Base-by-base conservation (phyloP, 768 basidiomycete species). In the Erythrobasidium yunnanense region DNA sequence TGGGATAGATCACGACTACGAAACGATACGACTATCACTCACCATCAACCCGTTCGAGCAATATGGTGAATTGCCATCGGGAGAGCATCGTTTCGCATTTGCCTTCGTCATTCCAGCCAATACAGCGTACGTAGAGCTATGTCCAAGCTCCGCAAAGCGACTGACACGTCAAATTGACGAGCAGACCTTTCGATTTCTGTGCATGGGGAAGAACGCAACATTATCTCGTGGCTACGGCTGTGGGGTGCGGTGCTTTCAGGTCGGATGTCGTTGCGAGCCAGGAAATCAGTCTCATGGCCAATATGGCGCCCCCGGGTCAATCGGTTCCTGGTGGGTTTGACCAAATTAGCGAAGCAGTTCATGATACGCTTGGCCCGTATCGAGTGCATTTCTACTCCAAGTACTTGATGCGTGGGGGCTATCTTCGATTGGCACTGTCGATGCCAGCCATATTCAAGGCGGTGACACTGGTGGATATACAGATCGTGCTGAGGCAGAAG, bases 91-190 rank as follows among this genome's bases (percentile, higher is more conserved):
- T 11, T 60, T 45, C 57, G 20, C 23, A 4, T 60, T 34, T 34
- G 42, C 6, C 47, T 35, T 60, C 42, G 45, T 60, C 15, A 45
- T 60, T 3, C 57, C 57, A n/a, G 34, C 57, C 30, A 60, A 60
- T 47, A 42, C 57, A 3, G 57, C 57, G 57, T 60, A 27, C 42
- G 57, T 25, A 2, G 15, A 4, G 20, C 50, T 52, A 15, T n/a
- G 29, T 52, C 22, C 15, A 11, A 20, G 20, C 18, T 13, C 5
- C n/a, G 6, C 29, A 54, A 54, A 4, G 20, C 52, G 4, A n/a
- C 20, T 18, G 6, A 33, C 4, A 34, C 29, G 22, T 27, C 42
- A 17, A 4, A 18, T 15, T 23, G 50, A 13, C 25, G 13, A 23
- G 30, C 38, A 60, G 57, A 20, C 20, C 35, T 2, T 60, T 23